Evolutionary conservation across 768 basidiomycete genomes (phyloP).

Genomic region (Cystobasidiopsis lactophilus): DNA sequence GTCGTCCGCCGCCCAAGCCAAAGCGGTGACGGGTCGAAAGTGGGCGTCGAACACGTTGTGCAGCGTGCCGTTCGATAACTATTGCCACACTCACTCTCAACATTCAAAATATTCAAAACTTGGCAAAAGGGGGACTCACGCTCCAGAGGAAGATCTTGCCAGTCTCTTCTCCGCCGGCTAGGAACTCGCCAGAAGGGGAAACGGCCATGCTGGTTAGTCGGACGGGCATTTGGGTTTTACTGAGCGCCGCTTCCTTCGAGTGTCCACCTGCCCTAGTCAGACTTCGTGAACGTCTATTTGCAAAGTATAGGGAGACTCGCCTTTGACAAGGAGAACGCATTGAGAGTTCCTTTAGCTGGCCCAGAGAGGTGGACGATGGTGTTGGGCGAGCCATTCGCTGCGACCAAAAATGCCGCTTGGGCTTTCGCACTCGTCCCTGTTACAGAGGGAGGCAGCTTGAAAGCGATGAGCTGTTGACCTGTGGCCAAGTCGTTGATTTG

Average conservation of each 20-base stretch:
- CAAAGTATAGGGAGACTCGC: no score
- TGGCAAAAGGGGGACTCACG: conserved; percentile 31
- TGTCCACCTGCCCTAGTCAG: no score
- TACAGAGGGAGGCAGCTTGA: conserved; percentile 9
- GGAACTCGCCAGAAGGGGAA: conserved; percentile 49
- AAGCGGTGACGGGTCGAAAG: conserved; percentile 63
- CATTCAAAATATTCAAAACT: neutral
- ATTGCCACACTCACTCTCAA: neutral
- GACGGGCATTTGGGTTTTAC: conserved; percentile 74
- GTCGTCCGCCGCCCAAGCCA: conserved; percentile 66
- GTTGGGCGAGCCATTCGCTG: neutral
- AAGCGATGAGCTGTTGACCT: conserved; percentile 12
- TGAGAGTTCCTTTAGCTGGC: conserved; percentile 63
- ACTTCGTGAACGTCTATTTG: no score
- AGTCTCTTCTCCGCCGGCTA: conserved; percentile 66
- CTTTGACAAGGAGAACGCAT: conserved; percentile 87
- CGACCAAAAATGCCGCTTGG: neutral
- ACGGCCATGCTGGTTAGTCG: conserved; percentile 59
- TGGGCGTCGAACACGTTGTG: conserved; percentile 89
- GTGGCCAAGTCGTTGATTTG: conserved; percentile 11
- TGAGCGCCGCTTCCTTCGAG: conserved; percentile 23
- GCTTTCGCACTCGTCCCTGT: neutral
- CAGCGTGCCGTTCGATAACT: conserved; percentile 34
- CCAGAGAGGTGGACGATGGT: conserved; percentile 25
- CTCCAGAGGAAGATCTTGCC: conserved; percentile 94